A percentile compares a stretch with the other conserved stretches of the same genome.
Evolutionary conservation across 768 basidiomycete species (phyloP).

Genomic region (Rhizopogon vinicolor): DNA sequence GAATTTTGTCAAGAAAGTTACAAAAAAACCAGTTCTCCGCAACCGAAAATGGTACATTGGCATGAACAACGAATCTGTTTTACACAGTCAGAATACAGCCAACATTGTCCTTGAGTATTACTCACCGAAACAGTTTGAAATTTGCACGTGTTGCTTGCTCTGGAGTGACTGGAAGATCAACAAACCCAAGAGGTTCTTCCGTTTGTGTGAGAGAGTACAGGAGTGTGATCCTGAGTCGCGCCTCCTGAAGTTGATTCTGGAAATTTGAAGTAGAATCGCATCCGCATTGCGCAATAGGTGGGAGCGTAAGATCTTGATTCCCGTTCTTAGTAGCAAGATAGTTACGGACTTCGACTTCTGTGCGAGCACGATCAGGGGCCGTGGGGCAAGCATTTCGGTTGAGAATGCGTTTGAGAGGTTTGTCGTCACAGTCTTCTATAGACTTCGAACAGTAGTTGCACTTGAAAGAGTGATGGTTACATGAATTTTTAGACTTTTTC

Average conservation of each 20-base stretch:
- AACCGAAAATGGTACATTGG: no score
- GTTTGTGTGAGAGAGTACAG: background rate
- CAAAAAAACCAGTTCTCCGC: no score
- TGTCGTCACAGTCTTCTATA: slow-evolving; percentile 11
- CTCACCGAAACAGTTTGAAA: slow-evolving; percentile 1
- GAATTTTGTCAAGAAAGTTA: no score
- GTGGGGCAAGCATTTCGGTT: background rate
- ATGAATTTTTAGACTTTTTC: slow-evolving; percentile 5
- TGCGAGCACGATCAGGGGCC: background rate
- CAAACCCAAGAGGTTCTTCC: background rate
- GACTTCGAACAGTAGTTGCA: slow-evolving; percentile 9
- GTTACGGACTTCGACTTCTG: background rate
- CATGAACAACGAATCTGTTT: no score
- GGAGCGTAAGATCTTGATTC: background rate
- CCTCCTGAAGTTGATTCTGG: background rate
- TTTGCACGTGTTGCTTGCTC: background rate
- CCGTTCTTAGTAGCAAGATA: background rate
- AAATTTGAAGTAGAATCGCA: background rate
- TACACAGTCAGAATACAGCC: background rate
- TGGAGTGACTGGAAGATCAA: background rate
- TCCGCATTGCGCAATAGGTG: background rate
- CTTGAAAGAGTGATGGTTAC: slow-evolving; percentile 2
- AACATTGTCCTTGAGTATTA: background rate
- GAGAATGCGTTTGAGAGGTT: slow-evolving; percentile 7
- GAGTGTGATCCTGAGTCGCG: background rate